These are phyloP conservation scores for Exophiala oligosperma DNA, from an alignment of 2,329 filamentous ascomycete species.

Conservation along the genomic window DNA sequence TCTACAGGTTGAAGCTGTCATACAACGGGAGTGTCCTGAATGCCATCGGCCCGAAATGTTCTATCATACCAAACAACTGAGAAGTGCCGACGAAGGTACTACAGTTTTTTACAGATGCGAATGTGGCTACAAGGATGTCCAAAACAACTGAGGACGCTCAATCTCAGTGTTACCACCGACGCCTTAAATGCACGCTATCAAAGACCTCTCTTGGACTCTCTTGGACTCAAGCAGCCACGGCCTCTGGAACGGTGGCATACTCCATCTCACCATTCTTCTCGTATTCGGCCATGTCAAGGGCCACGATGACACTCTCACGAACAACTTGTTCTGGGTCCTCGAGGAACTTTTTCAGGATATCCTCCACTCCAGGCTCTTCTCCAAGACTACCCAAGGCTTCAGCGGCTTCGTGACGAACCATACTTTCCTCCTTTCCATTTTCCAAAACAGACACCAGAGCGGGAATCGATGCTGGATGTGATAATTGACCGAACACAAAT, in stretches of 20 bases:
- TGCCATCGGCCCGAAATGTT: slow-evolving; percentile 81
- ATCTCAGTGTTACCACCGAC: background rate
- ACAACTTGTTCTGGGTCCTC: slow-evolving; percentile 92
- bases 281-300: slow-evolving; percentile 96
- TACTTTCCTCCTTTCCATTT: slow-evolving; percentile 79
- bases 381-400: slow-evolving; percentile 93
- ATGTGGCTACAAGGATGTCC: slow-evolving; percentile 69
- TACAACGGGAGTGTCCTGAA: slow-evolving; percentile 70
- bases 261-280: slow-evolving; percentile 86
- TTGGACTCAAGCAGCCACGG: slow-evolving; percentile 15
- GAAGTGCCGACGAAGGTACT: slow-evolving; percentile 91
- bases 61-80: slow-evolving; percentile 80
- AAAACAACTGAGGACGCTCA: slow-evolving; percentile 37
- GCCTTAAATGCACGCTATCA: slow-evolving; percentile 14
- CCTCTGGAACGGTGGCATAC: slow-evolving; percentile 79
- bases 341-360: slow-evolving; percentile 77
- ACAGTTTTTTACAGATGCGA: slow-evolving; percentile 89
- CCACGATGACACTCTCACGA: slow-evolving; percentile 90
- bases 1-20: slow-evolving; percentile 70
- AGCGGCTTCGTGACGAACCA: slow-evolving; percentile 97
- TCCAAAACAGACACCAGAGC: slow-evolving; percentile 77
- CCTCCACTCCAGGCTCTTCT: slow-evolving; percentile 89
- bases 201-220: no score
- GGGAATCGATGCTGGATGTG: slow-evolving; percentile 94
- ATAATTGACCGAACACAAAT: slow-evolving; percentile 95